phyloP scores from a whole-genome alignment of 331 rosid species.

The Pyrus hybrid region DNA sequence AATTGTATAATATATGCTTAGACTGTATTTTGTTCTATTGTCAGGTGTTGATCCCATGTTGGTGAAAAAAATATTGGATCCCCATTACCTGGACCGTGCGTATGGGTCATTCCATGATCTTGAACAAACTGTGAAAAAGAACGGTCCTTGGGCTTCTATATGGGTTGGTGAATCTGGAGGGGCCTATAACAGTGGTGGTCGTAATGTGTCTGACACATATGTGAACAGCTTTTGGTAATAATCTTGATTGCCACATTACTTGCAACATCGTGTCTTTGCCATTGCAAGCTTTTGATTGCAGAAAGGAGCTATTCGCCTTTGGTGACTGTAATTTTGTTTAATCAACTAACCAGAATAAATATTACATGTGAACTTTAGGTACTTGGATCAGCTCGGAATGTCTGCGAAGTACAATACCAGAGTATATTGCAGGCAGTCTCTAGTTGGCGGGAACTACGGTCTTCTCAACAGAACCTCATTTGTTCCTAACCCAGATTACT shows the following conservation, averaged over 20 bases:
- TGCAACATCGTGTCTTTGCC: slow-evolving; percentile 6
- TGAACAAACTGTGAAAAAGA: slow-evolving; percentile 36
- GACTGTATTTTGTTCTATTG: not conserved
- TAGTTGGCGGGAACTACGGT: slow-evolving; percentile 85
- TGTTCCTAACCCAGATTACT: slow-evolving; percentile 83
- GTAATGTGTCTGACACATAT: slow-evolving; percentile 58
- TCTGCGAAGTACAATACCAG: slow-evolving; percentile 59
- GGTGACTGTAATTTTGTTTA: not conserved
- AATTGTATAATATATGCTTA: not conserved
- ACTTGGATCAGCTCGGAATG: slow-evolving; percentile 91
- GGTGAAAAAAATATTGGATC: slow-evolving; percentile 52
- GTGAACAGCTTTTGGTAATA: slow-evolving; percentile 86
- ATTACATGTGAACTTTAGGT: slow-evolving; percentile 32
- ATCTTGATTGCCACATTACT: slow-evolving; percentile 18
- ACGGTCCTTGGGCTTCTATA: slow-evolving; percentile 77
- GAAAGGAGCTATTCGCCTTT: not conserved
- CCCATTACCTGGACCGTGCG: slow-evolving; percentile 42
- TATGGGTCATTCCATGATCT: slow-evolving; percentile 35
- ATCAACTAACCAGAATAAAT: not conserved
- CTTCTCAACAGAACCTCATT: slow-evolving; percentile 59
- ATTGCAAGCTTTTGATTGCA: not conserved
- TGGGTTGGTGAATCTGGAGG: slow-evolving; percentile 99
- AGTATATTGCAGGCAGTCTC: slow-evolving; percentile 80
- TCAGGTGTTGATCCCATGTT: slow-evolving; percentile 64
- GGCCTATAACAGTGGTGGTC: slow-evolving; percentile 88